Evolutionary conservation across 805 yeast species (phyloP).

Genomic region (Lipomyces chichibuensis): DNA sequence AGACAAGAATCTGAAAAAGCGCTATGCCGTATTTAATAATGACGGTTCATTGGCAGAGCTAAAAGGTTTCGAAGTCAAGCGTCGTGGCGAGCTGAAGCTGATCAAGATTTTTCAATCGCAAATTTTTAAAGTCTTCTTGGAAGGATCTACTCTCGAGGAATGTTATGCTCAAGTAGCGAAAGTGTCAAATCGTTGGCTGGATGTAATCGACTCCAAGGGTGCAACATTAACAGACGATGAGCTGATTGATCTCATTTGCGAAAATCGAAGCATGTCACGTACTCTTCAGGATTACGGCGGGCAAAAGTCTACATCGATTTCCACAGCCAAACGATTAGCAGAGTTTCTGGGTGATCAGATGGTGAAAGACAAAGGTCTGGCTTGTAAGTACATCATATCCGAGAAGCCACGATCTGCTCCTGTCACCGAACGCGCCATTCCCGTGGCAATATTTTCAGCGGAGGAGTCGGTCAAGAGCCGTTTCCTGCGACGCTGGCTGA

Average conservation of each 20-base stretch:
- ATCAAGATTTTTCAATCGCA: constrained; percentile 95
- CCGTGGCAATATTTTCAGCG: constrained; percentile 92
- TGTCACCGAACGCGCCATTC: constrained; percentile 93
- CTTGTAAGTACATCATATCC: constrained; percentile 91
- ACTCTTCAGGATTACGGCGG: constrained; percentile 83
- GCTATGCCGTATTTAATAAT: constrained; percentile 95
- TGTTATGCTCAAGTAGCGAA: constrained; percentile 89
- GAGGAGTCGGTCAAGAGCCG: constrained; percentile 69
- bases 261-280: constrained; percentile 93
- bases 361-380: constrained; percentile 95
- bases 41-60: constrained; percentile 94
- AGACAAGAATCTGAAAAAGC: constrained; percentile 92
- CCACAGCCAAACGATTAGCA: constrained; percentile 91
- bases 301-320: constrained; percentile 92
- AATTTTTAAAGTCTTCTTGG: constrained; percentile 85
- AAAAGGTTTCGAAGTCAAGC: constrained; percentile 93
- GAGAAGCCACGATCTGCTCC: constrained; percentile 82
- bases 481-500: constrained; percentile 83
- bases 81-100: constrained; percentile 93
- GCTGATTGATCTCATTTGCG: constrained; percentile 90
- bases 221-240: constrained; percentile 89
- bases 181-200: constrained; percentile 95
- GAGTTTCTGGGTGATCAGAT: constrained; percentile 94
- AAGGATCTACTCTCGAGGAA: constrained; percentile 73
- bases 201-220: constrained; percentile 87